Conservation (phyloP, 2,329 filamentous ascomycete genomes). For the Aspergillus thermomutatus region DNA sequence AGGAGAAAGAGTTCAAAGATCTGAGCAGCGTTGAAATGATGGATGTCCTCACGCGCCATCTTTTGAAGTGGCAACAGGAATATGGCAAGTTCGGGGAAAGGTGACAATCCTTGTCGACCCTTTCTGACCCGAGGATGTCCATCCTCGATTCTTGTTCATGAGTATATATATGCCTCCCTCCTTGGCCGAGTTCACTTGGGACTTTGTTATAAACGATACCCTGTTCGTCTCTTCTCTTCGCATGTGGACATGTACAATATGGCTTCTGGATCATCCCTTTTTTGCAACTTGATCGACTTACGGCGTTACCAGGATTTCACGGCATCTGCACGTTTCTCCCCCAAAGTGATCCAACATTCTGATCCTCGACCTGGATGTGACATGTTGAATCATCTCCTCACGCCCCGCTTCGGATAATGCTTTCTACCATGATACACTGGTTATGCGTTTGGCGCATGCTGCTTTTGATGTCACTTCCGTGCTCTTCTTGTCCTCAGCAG, state of each 20-base stretch:
- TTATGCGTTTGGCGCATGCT: background rate
- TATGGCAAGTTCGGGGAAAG: slow-evolving; percentile 55
- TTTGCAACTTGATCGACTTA: slow-evolving; percentile 16
- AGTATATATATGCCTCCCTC: background rate
- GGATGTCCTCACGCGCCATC: slow-evolving; percentile 74
- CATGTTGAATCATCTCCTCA: slow-evolving; percentile 1
- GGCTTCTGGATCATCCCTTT: slow-evolving; percentile 20
- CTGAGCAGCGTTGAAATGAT: slow-evolving; percentile 85
- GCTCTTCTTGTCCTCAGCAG: background rate
- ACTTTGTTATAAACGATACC: slow-evolving; percentile 21
- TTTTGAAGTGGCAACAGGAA: slow-evolving; percentile 82
- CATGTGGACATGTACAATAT: slow-evolving; percentile 25
- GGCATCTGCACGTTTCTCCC: slow-evolving; percentile 8
- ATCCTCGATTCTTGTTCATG: background rate
- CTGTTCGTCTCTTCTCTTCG: slow-evolving; percentile 16
- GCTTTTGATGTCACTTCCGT: background rate
- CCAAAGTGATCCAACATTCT: background rate
- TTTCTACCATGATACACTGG: background rate
- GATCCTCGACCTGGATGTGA: background rate
- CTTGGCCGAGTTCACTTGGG: slow-evolving; percentile 4
- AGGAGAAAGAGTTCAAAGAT: slow-evolving; percentile 63
- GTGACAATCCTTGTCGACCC: slow-evolving; percentile 22
- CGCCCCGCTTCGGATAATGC: background rate
- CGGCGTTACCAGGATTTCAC: slow-evolving; percentile 17
- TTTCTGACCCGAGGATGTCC: background rate